Evolutionary conservation across 164 flowering plant genomes (phyloP).

Genomic region (Kingdonia uniflora): DNA sequence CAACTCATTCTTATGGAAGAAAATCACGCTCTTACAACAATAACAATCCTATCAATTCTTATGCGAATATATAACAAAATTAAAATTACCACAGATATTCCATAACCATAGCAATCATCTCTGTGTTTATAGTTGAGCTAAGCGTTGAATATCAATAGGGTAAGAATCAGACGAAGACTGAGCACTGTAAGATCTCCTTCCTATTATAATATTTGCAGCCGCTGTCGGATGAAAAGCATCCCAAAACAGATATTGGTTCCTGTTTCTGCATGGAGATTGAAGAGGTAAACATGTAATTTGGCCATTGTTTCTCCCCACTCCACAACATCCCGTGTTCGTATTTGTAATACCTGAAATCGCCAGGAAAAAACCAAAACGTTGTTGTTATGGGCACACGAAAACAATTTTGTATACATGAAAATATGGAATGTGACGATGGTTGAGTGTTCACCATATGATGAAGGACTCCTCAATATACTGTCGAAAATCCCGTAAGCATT

Average conservation of each 20-base stretch:
- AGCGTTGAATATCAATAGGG: conserved; percentile 51
- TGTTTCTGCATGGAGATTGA: conserved; percentile 60
- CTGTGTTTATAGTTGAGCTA: conserved; percentile 44
- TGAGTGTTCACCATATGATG: conserved; percentile 30
- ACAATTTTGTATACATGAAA: neutral
- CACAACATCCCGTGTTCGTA: conserved; percentile 73
- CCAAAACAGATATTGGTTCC: conserved; percentile 65
- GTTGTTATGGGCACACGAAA: too few species aligned
- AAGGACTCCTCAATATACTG: conserved; percentile 35
- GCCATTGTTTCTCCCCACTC: conserved; percentile 86
- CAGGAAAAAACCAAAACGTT: neutral
- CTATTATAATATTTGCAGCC: conserved; percentile 51
- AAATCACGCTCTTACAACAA: too few species aligned
- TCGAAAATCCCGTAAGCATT: conserved; percentile 55
- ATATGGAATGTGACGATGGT: too few species aligned
- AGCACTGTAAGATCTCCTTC: conserved; percentile 51
- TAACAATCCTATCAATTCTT: too few species aligned
- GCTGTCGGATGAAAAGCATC: conserved; percentile 85
- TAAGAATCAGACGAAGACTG: conserved; percentile 44
- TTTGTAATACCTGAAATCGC: conserved; percentile 48
- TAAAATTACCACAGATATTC: too few species aligned
- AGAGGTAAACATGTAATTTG: conserved; percentile 77
- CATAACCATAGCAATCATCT: neutral
- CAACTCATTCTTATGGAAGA: too few species aligned
- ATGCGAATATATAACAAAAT: too few species aligned